Evolutionary conservation across 2,329 filamentous ascomycete genomes (phyloP).

Genomic region (Ploettnerulaceae sp.): DNA sequence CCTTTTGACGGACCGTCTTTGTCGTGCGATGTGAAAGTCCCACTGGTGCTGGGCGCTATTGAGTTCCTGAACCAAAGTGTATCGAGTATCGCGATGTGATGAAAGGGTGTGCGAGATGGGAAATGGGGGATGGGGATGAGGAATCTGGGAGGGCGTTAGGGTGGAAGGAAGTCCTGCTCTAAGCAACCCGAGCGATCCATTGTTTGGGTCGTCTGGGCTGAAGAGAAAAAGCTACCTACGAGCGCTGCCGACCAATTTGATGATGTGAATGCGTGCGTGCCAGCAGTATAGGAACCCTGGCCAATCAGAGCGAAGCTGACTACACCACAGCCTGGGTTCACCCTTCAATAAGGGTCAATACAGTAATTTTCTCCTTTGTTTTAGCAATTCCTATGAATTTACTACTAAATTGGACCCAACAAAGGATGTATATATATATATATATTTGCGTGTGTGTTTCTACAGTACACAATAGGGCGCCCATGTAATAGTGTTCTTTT

Average conservation of each 20-base stretch:
- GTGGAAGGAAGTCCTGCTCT: not conserved
- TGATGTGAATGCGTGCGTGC: not conserved
- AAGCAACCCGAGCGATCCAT: not conserved
- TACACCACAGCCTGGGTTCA: too few relatives aligned
- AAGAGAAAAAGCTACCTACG: not conserved
- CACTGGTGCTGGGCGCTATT: not conserved
- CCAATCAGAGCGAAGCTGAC: not conserved
- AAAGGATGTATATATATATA: too few relatives aligned
- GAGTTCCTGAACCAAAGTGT: not conserved
- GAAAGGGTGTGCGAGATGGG: not conserved
- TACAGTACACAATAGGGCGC: too few relatives aligned
- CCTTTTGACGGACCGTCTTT: not conserved
- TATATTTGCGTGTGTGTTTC: too few relatives aligned
- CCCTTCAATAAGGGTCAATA: too few relatives aligned
- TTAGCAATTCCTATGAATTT: too few relatives aligned
- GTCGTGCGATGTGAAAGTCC: not conserved
- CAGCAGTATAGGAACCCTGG: too few relatives aligned
- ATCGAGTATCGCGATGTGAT: not conserved
- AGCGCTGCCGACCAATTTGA: not conserved
- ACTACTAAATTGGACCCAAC: too few relatives aligned
- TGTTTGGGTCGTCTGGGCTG: not conserved
- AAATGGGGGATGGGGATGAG: not conserved
- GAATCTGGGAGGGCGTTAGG: not conserved
- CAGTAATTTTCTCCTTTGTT: too few relatives aligned
- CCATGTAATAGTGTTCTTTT: too few relatives aligned